Percentiles rank a stretch among this genome's conserved stretches.
phyloP scores from a whole-genome alignment of 73 alveolate genomes.

The Paramecium octaurelia region DNA sequence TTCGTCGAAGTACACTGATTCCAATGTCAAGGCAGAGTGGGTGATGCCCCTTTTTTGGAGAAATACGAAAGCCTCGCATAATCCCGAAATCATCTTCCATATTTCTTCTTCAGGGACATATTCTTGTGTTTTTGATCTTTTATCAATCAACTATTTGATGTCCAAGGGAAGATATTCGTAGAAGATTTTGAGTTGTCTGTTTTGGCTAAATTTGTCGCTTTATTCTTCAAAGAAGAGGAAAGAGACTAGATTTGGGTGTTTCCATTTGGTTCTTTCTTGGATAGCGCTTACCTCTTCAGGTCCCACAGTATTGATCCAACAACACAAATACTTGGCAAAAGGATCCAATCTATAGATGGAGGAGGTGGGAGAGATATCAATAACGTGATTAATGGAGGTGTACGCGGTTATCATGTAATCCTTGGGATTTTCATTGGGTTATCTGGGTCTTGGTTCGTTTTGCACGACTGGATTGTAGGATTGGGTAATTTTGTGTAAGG shows the following conservation, averaged over 20 bases:
- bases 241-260: slow-evolving; percentile 41
- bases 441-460: not conserved
- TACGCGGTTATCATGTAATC: slow-evolving; percentile 23
- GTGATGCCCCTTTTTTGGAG: slow-evolving; percentile 34
- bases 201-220: not conserved
- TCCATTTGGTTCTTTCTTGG: slow-evolving; percentile 50
- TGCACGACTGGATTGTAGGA: slow-evolving; percentile 13
- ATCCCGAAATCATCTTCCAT: slow-evolving; percentile 40
- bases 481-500: slow-evolving; percentile 32
- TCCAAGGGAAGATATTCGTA: slow-evolving; percentile 36
- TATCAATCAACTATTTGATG: not conserved
- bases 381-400: not conserved
- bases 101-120: slow-evolving; percentile 50
- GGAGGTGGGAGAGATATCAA: slow-evolving; percentile 14
- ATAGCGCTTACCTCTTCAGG: slow-evolving; percentile 42
- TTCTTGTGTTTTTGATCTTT: slow-evolving; percentile 6
- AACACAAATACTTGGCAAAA: slow-evolving; percentile 41
- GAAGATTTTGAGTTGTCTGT: not conserved
- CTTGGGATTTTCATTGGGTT: slow-evolving; percentile 47
- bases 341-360: slow-evolving; percentile 50
- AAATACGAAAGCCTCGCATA: slow-evolving; percentile 2
- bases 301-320: slow-evolving; percentile 27
- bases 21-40: slow-evolving; percentile 24
- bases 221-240: slow-evolving; percentile 31
- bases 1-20: slow-evolving; percentile 30